Conservation (phyloP, 345 rosid genomes). For the Cardamine resedifolia region DNA sequence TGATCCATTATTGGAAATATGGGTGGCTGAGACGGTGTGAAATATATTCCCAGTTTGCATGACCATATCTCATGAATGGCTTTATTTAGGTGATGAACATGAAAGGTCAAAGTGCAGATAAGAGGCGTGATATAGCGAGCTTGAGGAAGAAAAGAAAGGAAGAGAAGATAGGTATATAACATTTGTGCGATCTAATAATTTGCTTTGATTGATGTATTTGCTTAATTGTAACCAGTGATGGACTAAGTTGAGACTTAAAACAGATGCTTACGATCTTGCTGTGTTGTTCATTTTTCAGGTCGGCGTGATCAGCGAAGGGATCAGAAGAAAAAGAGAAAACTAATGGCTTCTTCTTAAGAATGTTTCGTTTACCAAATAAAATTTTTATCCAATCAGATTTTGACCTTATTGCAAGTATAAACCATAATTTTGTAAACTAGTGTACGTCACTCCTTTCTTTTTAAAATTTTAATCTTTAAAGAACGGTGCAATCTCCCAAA, state of each 20-base stretch:
- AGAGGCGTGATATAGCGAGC: constrained; percentile 47
- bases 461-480: not conserved
- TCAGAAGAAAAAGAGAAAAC: constrained; percentile 50
- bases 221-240: not conserved
- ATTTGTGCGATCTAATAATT: not conserved
- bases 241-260: not conserved
- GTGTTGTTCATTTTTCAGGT: constrained; percentile 47
- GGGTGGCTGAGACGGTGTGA: not conserved
- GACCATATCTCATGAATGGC: not conserved
- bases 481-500: not conserved
- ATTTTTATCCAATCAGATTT: constrained; percentile 1
- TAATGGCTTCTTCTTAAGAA: constrained; percentile 34
- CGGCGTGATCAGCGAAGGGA: constrained; percentile 72
- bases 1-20: not conserved
- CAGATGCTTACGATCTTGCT: constrained; percentile 17
- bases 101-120: constrained; percentile 57
- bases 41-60: not conserved
- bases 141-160: constrained; percentile 69
- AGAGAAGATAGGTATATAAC: constrained; percentile 68
- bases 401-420: constrained; percentile 1
- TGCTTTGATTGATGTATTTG: not conserved
- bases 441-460: not conserved
- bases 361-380: not conserved
- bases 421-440: not conserved
- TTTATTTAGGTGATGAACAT: constrained; percentile 53